Base-by-base conservation (phyloP, 495 filamentous ascomycete genomes). In the Penicillium bovifimosum region DNA sequence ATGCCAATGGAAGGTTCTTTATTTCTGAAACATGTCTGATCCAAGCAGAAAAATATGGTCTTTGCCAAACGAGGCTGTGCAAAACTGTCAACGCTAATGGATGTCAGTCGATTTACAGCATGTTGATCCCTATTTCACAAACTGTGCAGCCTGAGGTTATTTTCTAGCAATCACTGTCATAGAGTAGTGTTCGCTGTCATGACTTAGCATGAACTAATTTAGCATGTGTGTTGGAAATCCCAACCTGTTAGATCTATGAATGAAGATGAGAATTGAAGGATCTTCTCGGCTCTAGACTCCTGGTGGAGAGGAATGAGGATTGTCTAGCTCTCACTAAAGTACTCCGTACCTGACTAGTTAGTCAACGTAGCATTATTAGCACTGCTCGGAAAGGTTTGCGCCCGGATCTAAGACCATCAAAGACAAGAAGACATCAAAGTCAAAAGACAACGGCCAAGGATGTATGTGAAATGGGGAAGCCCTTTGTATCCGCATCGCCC, bases 21-120 rank as follows among this genome's bases (percentile, higher is more conserved):
- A 45, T 52, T 43, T 45, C 41, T 52, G 50, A 52, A 45, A 52
- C 50, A 16, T 50, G 28, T 38, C n/a, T 48, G 46, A 48, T 39
- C 34, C 16, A 6, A 24, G 16, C 9, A 20, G 42, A 45, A 0
- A 0, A 4, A 48, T 14, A 13, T 32, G 20, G n/a, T 7, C n/a
- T n/a, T 38, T 36, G 16, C 18, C 18, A 50, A 52, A 45, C 31
- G 50, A 45, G 50, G 50, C 50, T 52, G 50, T 52, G 50, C 50
- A 52, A 45, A 36, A 6, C 29, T 10, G 47, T 20, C 14, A 45
- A 45, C 39, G 17, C 31, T 26, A 52, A 45, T 34, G 13, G 45
- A 45, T 34, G 13, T 48, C 7, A 47, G 10, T 47, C n/a, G 46
- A 39, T 38, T 36, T 24, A 24, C 33, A 43, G 4, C 11, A 11